Percentiles rank a stretch among this genome's conserved stretches.
Conservation (phyloP, 192 early-diverging fungal species). For the Backusella parvicylindrica region DNA sequence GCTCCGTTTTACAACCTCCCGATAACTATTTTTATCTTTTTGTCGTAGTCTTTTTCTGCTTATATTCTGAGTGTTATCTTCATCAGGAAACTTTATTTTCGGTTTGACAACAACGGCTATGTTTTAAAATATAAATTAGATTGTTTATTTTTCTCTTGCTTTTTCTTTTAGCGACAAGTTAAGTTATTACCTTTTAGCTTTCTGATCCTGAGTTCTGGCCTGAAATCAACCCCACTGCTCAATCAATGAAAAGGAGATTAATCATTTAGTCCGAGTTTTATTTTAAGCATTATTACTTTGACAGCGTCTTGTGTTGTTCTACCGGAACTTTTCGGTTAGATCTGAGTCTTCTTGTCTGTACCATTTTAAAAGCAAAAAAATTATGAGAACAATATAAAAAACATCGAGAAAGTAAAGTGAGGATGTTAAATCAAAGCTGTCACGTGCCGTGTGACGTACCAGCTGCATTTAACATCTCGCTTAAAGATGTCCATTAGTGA, state of each 20-base stretch:
- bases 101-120: neutral
- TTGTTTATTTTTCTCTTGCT: neutral
- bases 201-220: neutral
- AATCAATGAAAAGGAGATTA: neutral
- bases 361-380: too few species aligned
- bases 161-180: neutral
- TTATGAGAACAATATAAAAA: too few species aligned
- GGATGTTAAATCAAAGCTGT: too few species aligned
- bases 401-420: too few species aligned
- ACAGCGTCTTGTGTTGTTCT: neutral
- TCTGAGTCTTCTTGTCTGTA: neutral
- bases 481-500: too few species aligned
- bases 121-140: neutral
- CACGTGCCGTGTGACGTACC: too few species aligned
- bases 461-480: too few species aligned
- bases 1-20: neutral
- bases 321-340: neutral
- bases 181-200: neutral
- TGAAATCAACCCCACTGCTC: neutral
- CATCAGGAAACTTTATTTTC: neutral
- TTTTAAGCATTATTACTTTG: neutral
- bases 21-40: neutral
- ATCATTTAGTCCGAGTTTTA: neutral
- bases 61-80: neutral
- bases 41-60: neutral